Percentiles rank a stretch among this genome's conserved stretches.
These are phyloP conservation scores for Clarkia xantiana DNA, from an alignment of 345 rosid species.

Conservation along the genomic window DNA sequence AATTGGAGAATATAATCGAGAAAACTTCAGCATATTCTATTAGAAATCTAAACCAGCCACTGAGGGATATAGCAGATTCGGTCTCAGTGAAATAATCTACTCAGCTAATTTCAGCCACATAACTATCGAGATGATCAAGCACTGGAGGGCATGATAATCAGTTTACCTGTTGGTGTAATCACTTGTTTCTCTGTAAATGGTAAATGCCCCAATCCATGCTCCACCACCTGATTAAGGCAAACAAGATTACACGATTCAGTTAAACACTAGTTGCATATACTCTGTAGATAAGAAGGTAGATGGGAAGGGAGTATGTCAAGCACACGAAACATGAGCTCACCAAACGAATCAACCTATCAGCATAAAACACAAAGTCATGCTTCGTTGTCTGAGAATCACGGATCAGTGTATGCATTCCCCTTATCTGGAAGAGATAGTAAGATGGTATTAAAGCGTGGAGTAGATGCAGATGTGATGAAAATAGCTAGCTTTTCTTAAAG, in stretches of 20 bases:
- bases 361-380: slow-evolving; percentile 90
- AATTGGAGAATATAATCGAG: too few species aligned
- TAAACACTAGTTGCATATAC: background rate
- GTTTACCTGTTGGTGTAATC: slow-evolving; percentile 88
- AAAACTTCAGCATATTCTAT: too few species aligned
- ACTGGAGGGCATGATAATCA: slow-evolving; percentile 5
- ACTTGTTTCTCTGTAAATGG: slow-evolving; percentile 98
- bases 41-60: too few species aligned
- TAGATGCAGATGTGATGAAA: background rate
- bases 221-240: slow-evolving; percentile 57
- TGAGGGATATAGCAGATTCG: too few species aligned
- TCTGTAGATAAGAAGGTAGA: background rate
- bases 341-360: slow-evolving; percentile 96
- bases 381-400: slow-evolving; percentile 90
- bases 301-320: background rate
- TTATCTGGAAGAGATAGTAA: slow-evolving; percentile 43
- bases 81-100: too few species aligned
- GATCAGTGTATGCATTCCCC: slow-evolving; percentile 99
- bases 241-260: slow-evolving; percentile 1
- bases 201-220: slow-evolving; percentile 94
- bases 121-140: background rate
- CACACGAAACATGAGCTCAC: slow-evolving; percentile 26
- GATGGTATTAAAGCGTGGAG: background rate
- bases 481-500: background rate
- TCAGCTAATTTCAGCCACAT: too few species aligned